phyloP scores from a whole-genome alignment of 2,329 filamentous ascomycete genomes.

The Diplodia seriata region DNA sequence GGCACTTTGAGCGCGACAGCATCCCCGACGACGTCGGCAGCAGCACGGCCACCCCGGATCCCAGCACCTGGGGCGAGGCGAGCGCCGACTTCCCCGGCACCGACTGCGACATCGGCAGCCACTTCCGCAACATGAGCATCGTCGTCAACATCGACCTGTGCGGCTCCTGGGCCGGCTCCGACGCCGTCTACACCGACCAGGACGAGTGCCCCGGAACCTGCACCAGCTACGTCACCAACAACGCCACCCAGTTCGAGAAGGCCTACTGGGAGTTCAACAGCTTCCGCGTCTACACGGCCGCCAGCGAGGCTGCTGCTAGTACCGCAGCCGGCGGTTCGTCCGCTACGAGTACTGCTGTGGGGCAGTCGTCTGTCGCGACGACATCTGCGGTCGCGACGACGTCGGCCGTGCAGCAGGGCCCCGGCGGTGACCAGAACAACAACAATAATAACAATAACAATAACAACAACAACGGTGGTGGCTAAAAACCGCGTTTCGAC shows the following conservation, averaged over 20 bases:
- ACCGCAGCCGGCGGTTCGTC: background rate
- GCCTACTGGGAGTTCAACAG: constrained; percentile 47
- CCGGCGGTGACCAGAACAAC: background rate
- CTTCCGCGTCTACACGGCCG: constrained; percentile 27
- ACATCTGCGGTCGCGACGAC: background rate
- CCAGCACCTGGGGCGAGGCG: constrained; percentile 52
- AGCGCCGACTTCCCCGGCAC: constrained; percentile 31
- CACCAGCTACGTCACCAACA: constrained; percentile 42
- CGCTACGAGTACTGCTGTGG: background rate
- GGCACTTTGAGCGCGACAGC: constrained; percentile 56
- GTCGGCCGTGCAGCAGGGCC: background rate
- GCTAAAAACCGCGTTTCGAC: background rate
- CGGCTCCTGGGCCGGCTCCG: constrained; percentile 28
- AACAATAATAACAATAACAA: background rate
- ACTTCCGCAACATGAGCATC: constrained; percentile 33
- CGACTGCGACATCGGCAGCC: constrained; percentile 28
- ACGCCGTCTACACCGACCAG: constrained; percentile 17
- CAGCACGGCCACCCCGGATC: constrained; percentile 53
- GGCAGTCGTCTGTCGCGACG: background rate
- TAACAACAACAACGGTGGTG: background rate
- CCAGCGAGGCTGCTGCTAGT: background rate
- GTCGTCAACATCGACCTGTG: constrained; percentile 32
- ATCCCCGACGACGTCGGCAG: constrained; percentile 55
- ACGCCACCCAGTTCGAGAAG: constrained; percentile 42
- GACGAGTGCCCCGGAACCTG: constrained; percentile 43